Evolutionary conservation across 2,329 filamentous ascomycete genomes (phyloP).

Genomic region (Cladobotryum protrusum): DNA sequence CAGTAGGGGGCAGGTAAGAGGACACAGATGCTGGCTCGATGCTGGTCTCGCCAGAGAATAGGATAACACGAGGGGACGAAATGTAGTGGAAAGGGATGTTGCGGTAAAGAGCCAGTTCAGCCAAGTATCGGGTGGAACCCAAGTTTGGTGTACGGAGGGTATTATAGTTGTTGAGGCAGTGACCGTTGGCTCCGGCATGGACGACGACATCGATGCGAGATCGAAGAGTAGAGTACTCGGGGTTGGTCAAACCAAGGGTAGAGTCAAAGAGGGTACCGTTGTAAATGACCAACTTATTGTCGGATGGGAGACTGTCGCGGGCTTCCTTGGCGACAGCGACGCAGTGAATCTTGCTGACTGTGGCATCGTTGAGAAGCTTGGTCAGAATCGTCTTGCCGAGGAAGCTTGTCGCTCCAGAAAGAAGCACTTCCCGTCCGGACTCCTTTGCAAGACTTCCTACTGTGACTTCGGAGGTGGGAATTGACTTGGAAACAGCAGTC

Average conservation of each 20-base stretch:
- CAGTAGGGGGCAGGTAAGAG: not conserved
- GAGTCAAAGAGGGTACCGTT: slow-evolving; percentile 29
- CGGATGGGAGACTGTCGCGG: slow-evolving; percentile 13
- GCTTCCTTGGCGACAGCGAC: slow-evolving; percentile 30
- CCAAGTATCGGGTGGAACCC: slow-evolving; percentile 18
- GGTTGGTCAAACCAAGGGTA: slow-evolving; percentile 29
- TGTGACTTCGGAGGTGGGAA: not conserved
- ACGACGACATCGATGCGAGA: slow-evolving; percentile 38
- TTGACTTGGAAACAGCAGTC: slow-evolving; percentile 16
- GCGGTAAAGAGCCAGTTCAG: slow-evolving; percentile 16
- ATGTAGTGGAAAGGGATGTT: slow-evolving; percentile 28
- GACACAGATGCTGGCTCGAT: no score
- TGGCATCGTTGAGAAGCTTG: slow-evolving; percentile 25
- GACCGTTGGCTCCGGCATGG: slow-evolving; percentile 35
- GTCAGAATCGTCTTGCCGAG: slow-evolving; percentile 34
- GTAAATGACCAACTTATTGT: slow-evolving; percentile 27
- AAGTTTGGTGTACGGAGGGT: slow-evolving; percentile 23
- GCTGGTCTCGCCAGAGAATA: not conserved
- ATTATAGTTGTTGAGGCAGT: slow-evolving; percentile 25
- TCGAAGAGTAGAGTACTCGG: slow-evolving; percentile 1
- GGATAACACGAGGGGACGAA: slow-evolving; percentile 21
- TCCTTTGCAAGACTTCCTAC: slow-evolving; percentile 1
- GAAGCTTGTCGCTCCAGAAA: slow-evolving; percentile 36
- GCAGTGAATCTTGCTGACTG: slow-evolving; percentile 36
- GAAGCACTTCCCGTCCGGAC: slow-evolving; percentile 1